phyloP scores from a whole-genome alignment of 1,284 basidiomycete species.

The Agaricales sp. region DNA sequence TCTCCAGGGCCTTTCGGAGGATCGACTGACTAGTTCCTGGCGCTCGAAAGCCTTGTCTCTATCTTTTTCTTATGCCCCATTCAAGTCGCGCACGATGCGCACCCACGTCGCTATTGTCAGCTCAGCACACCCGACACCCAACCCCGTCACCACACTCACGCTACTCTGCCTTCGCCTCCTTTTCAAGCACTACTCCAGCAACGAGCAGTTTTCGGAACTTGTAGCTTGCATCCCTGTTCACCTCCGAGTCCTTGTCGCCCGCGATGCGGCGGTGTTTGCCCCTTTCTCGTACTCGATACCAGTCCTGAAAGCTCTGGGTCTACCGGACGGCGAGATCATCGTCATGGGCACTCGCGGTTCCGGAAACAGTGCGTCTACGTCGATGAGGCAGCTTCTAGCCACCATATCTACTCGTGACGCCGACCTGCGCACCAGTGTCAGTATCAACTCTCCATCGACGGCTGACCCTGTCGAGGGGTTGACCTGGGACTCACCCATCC shows the following conservation, averaged over 20 bases:
- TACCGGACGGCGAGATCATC: constrained; percentile 42
- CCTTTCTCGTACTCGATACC: constrained; percentile 38
- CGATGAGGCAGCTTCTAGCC: neutral
- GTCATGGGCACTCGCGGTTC: constrained; percentile 42
- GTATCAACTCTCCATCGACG: neutral
- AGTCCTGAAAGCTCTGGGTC: constrained; percentile 39
- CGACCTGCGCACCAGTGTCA: neutral
- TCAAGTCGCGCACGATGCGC: constrained; percentile 4
- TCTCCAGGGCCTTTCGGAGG: no score
- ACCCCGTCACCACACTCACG: constrained; percentile 33
- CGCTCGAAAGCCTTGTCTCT: constrained; percentile 42
- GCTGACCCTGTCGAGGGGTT: neutral
- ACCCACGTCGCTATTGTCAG: constrained; percentile 2
- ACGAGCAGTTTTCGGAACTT: constrained; percentile 30
- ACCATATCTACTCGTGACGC: constrained; percentile 17
- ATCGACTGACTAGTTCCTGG: constrained; percentile 29
- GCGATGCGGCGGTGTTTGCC: constrained; percentile 41
- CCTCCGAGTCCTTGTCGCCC: constrained; percentile 43
- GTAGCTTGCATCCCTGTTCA: constrained; percentile 43
- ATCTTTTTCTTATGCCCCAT: constrained; percentile 27
- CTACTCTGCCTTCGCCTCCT: constrained; percentile 39
- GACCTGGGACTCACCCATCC: constrained; percentile 12
- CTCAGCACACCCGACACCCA: constrained; percentile 3
- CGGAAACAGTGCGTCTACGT: constrained; percentile 29
- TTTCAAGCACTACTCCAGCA: constrained; percentile 23